Evolutionary conservation across 1,284 basidiomycete species (phyloP).

Genomic region (Kalmanozyma brasiliensis): DNA sequence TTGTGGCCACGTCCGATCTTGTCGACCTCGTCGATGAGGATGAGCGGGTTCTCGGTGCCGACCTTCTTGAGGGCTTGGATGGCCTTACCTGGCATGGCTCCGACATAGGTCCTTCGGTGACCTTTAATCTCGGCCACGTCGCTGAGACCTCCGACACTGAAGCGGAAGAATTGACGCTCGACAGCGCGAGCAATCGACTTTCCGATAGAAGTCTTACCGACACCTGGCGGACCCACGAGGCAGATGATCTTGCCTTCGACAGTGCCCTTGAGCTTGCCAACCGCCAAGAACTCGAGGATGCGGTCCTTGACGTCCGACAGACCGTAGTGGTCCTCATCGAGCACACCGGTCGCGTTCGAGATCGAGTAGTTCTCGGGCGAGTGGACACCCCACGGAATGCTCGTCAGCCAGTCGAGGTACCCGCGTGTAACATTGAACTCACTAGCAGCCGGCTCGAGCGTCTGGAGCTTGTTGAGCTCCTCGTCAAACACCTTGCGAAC

Average conservation of each 20-base stretch:
- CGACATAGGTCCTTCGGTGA: conserved; percentile 94
- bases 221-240: conserved; percentile 94
- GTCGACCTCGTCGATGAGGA: conserved; percentile 95
- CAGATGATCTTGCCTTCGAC: conserved; percentile 99
- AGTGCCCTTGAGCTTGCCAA: conserved; percentile 93
- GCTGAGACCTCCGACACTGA: conserved; percentile 94
- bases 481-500: conserved; percentile 97
- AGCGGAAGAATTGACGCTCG: conserved; percentile 89
- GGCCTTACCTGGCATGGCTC: conserved; percentile 90
- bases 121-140: conserved; percentile 99
- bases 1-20: conserved; percentile 95
- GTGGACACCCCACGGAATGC: conserved; percentile 96
- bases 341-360: conserved; percentile 81
- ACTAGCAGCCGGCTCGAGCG: conserved; percentile 86
- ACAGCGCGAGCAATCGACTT: conserved; percentile 92
- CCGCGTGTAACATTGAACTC: conserved; percentile 82
- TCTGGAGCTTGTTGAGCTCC: conserved; percentile 89
- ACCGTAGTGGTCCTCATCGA: conserved; percentile 97
- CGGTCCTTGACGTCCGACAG: conserved; percentile 93
- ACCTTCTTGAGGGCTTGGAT: conserved; percentile 97
- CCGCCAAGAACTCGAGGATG: conserved; percentile 96
- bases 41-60: conserved; percentile 92
- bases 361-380: conserved; percentile 94
- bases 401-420: conserved; percentile 72
- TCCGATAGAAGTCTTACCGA: conserved; percentile 87